phyloP scores from a whole-genome alignment of 2,329 filamentous ascomycete species.

The Aspergillus sp. region DNA sequence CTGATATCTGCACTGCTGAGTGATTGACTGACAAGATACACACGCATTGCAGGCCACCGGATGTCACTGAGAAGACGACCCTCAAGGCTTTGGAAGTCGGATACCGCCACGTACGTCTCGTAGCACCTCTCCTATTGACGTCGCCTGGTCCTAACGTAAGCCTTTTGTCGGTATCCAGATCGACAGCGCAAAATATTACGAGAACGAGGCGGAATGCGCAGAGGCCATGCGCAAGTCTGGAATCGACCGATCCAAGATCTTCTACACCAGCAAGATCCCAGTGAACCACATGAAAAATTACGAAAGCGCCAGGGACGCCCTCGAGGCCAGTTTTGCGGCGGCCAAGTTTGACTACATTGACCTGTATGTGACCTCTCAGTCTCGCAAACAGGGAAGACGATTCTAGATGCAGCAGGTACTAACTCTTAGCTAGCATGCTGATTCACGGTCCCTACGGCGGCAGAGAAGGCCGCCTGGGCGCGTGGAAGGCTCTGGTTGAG shows the following conservation, averaged over 20 bases:
- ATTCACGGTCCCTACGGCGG: conserved; percentile 35
- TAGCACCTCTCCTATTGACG: background rate
- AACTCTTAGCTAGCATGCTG: conserved; percentile 21
- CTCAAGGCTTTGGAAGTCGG: conserved; percentile 48
- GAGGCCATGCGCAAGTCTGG: conserved; percentile 45
- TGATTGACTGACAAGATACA: background rate
- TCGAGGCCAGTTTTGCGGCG: conserved; percentile 55
- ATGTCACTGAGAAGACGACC: conserved; percentile 50
- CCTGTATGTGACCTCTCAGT: conserved; percentile 37
- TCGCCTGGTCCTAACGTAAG: background rate
- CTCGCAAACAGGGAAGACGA: background rate
- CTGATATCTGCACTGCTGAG: background rate
- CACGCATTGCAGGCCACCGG: conserved; percentile 41
- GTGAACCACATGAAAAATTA: conserved; percentile 50
- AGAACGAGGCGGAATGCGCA: conserved; percentile 50
- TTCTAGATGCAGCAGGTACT: conserved; percentile 2
- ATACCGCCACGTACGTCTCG: conserved; percentile 47
- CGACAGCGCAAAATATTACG: conserved; percentile 51
- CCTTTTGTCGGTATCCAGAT: conserved; percentile 29
- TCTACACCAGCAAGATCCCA: conserved; percentile 57
- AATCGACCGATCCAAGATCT: conserved; percentile 48
- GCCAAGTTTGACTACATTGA: conserved; percentile 60
- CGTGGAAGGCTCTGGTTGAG: conserved; percentile 35
- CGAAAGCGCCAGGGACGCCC: conserved; percentile 53
- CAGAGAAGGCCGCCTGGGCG: conserved; percentile 29